These are phyloP conservation scores for Plasmodium malariae DNA, from an alignment of 169 alveolate genomes.

Conservation along the genomic window DNA sequence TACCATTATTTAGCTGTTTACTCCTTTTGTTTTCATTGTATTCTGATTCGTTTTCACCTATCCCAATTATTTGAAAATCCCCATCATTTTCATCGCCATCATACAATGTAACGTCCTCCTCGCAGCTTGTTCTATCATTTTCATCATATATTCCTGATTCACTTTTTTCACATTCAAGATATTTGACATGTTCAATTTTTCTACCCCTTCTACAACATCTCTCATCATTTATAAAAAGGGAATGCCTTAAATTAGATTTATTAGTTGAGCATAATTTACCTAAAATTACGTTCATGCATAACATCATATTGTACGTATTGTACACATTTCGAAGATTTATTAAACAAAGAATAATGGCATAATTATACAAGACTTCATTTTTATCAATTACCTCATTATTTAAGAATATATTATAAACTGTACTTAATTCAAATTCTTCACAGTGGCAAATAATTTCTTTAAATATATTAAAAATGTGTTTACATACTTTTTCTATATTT, in stretches of 20 bases:
- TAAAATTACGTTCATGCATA: slow-evolving; percentile 41
- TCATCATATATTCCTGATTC: background rate
- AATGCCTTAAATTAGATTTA: too few species aligned
- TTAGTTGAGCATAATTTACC: slow-evolving; percentile 6
- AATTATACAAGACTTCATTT: slow-evolving; percentile 12
- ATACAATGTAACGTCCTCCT: background rate
- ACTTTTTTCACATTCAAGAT: background rate
- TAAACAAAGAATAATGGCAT: slow-evolving; percentile 34
- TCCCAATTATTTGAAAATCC: background rate
- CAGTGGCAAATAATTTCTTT: slow-evolving; percentile 42
- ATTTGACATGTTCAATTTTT: background rate
- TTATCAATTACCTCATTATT: slow-evolving; percentile 8
- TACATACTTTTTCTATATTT: slow-evolving; percentile 4
- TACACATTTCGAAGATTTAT: slow-evolving; percentile 64
- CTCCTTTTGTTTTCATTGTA: background rate
- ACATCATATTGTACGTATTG: slow-evolving; percentile 47
- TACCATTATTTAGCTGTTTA: slow-evolving; percentile 8
- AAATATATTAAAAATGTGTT: slow-evolving; percentile 30
- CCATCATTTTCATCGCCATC: background rate
- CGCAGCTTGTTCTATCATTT: background rate
- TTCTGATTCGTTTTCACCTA: background rate
- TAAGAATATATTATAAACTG: slow-evolving; percentile 46
- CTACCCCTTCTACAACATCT: background rate
- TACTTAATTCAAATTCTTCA: slow-evolving; percentile 67
- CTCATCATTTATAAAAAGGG: too few species aligned